A percentile compares a stretch with the other conserved stretches of the same genome.
Evolutionary conservation across 441 rosid species (phyloP).

Genomic region (Populus hybrid): DNA sequence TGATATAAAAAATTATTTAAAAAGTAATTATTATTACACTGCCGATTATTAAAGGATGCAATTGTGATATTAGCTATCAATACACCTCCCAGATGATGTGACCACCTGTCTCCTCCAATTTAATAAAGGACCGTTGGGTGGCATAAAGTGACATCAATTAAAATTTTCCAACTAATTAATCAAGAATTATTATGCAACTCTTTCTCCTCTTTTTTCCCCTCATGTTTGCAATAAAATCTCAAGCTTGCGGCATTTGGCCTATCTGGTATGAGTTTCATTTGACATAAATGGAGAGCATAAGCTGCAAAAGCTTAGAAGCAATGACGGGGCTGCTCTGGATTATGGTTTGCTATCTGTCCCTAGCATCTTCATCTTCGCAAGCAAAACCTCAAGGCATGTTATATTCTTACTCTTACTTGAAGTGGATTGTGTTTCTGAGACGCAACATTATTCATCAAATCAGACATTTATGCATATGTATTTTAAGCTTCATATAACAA

Average conservation of each 20-base stretch:
- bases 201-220: not conserved
- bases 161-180: conserved; percentile 12
- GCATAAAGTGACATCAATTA: conserved; percentile 14
- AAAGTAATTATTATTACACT: too few relatives aligned
- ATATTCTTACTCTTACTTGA: not conserved
- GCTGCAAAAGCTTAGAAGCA: not conserved
- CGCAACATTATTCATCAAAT: not conserved
- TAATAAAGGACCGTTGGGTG: conserved; percentile 11
- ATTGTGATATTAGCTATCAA: conserved; percentile 2
- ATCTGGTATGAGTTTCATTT: not conserved
- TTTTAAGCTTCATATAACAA: not conserved
- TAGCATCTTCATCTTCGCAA: conserved; percentile 15
- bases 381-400: conserved; percentile 3
- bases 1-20: too few relatives aligned
- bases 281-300: not conserved
- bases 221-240: not conserved
- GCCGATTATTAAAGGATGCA: not conserved
- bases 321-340: conserved; percentile 13
- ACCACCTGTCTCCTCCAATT: not conserved
- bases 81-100: not conserved
- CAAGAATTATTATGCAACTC: not conserved
- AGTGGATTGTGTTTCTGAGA: not conserved
- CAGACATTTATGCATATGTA: not conserved
- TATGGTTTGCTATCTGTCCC: conserved; percentile 4
- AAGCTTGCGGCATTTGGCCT: not conserved